A percentile compares a stretch with the other conserved stretches of the same genome.
Conservation (phyloP, 1,139 yeast genomes). For the Petasospora rhodanensis region DNA sequence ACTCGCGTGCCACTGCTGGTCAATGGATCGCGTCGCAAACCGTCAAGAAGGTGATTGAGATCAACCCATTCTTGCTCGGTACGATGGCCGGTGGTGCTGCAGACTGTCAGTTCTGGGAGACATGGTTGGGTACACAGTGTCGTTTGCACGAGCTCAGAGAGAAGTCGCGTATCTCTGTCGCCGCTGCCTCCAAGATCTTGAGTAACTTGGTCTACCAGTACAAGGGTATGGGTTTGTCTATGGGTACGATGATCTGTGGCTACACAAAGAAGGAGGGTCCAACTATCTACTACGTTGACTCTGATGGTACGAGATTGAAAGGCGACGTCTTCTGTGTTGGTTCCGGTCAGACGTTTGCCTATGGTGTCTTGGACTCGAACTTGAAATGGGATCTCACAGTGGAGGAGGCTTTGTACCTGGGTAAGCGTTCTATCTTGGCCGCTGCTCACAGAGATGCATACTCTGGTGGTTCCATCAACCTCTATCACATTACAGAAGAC, state of each 20-base stretch:
- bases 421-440: slow-evolving; percentile 93
- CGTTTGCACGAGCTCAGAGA: slow-evolving; percentile 91
- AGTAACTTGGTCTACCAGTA: slow-evolving; percentile 87
- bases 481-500: slow-evolving; percentile 85
- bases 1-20: slow-evolving; percentile 98
- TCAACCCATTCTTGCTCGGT: slow-evolving; percentile 91
- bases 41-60: slow-evolving; percentile 94
- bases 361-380: slow-evolving; percentile 93
- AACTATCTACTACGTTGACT: slow-evolving; percentile 90
- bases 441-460: slow-evolving; percentile 98
- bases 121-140: slow-evolving; percentile 97
- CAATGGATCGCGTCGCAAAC: slow-evolving; percentile 98
- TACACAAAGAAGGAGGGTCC: slow-evolving; percentile 95
- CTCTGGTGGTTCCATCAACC: slow-evolving; percentile 94
- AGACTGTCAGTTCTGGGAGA: slow-evolving; percentile 99
- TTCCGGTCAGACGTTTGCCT: slow-evolving; percentile 99
- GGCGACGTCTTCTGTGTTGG: slow-evolving; percentile 98
- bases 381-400: slow-evolving; percentile 85
- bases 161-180: slow-evolving; percentile 91
- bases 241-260: slow-evolving; percentile 99
- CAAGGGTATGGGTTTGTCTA: slow-evolving; percentile 97
- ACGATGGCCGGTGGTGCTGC: slow-evolving; percentile 99
- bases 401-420: slow-evolving; percentile 90
- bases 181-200: slow-evolving; percentile 94
- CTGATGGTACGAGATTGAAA: slow-evolving; percentile 93